Evolutionary conservation across 2,329 filamentous ascomycete genomes (phyloP), one percentile per base, ranked within the genome.

Genomic region (Xylariaceae sp.): DNA sequence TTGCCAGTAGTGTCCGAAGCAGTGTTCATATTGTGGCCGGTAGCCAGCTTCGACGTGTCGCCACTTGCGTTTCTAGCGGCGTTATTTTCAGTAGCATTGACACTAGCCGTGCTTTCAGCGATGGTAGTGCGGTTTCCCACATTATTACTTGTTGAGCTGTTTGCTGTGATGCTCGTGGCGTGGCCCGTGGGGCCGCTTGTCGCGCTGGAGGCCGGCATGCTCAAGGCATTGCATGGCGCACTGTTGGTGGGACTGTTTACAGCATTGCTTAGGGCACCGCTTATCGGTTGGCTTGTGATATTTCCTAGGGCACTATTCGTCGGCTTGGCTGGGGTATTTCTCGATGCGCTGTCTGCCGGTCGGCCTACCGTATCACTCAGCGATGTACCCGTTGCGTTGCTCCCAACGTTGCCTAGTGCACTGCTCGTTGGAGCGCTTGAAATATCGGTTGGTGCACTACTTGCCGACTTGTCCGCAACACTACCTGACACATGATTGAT

Each of bases 21-120:
- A 41, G 27, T 47, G 50, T 32, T 52, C 9, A 48, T 34, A 19
- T 40, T 39, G 31, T 51, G 46, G 37, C 40, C 27, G n/a, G 49
- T 7, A 7, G 47, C 37, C 19, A n/a, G 29, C 39, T 19, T 51
- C 35, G 46, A n/a, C 19, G 34, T 47, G 6, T 30, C 32, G n/a
- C 48, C 48, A 27, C 43, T 44, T 39, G 39, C 30, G 12, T 47
- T 44, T 41, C 44, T 41, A 42, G 30, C 11, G 4, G 34, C 11
- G 37, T 6, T 35, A 9, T 1, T 48, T 41, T 51, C 53, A 12
- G 40, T 26, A 31, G 32, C 8, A 40, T 12, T 35, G 32, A 45
- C 44, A 26, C 37, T 50, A 9, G 41, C 27, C 30, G 44, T 12
- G 27, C 30, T 32, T 32, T 43, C 35, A 32, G 40, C 26, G 39